These are phyloP conservation scores for Trypanosoma cruzi DNA, from an alignment of 208 protist species.

Conservation along the genomic window DNA sequence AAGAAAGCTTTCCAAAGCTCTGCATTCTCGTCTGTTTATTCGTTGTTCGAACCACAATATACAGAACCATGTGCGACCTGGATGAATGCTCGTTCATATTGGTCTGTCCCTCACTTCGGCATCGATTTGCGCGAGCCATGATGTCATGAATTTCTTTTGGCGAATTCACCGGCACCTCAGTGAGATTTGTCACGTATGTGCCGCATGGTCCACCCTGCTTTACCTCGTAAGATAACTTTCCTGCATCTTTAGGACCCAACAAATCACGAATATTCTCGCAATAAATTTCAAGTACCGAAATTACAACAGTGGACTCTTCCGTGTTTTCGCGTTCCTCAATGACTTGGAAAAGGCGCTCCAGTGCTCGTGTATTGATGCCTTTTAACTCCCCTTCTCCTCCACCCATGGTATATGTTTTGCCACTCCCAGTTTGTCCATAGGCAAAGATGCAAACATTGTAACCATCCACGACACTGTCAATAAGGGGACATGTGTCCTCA, in stretches of 20 bases:
- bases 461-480: conserved; percentile 93
- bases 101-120: conserved; percentile 86
- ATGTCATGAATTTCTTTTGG: conserved; percentile 78
- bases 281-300: conserved; percentile 94
- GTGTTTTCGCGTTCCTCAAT: conserved; percentile 89
- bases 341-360: conserved; percentile 88
- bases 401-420: conserved; percentile 92
- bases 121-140: conserved; percentile 72
- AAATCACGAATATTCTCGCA: conserved; percentile 90
- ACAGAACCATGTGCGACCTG: conserved; percentile 95
- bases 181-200: conserved; percentile 93
- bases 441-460: conserved; percentile 96
- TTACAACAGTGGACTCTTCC: conserved; percentile 75
- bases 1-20: conserved; percentile 93
- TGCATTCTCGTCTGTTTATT: conserved; percentile 90
- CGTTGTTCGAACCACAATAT: conserved; percentile 86
- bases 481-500: conserved; percentile 92
- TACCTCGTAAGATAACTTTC: conserved; percentile 74
- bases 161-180: conserved; percentile 68
- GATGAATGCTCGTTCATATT: conserved; percentile 95
- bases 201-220: conserved; percentile 89
- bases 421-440: conserved; percentile 93
- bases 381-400: conserved; percentile 72
- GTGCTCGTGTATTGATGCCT: conserved; percentile 90
- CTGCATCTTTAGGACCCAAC: conserved; percentile 59